Evolutionary conservation across 2,329 filamentous ascomycete species (phyloP).

Genomic region (Epichloe gansuensis): DNA sequence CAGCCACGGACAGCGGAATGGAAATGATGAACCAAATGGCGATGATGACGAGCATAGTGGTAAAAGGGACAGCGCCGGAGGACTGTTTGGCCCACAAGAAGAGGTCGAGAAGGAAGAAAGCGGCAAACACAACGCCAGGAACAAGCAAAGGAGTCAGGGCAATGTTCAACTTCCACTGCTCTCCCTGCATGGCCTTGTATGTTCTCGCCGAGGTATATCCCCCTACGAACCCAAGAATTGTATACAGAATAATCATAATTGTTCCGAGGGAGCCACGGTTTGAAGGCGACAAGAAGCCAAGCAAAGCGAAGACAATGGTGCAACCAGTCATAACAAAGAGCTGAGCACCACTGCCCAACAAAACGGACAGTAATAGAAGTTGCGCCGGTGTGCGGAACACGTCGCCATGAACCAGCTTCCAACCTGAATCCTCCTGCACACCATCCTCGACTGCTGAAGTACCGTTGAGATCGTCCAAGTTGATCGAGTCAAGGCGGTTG

Average conservation of each 20-base stretch:
- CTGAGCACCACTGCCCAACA: slow-evolving; percentile 88
- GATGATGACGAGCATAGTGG: slow-evolving; percentile 89
- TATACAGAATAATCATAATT: slow-evolving; percentile 87
- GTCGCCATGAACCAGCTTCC: slow-evolving; percentile 96
- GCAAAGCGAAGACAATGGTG: slow-evolving; percentile 83
- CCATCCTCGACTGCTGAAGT: slow-evolving; percentile 74
- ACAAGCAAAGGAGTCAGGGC: slow-evolving; percentile 74
- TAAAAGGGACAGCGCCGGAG: slow-evolving; percentile 88
- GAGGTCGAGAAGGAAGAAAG: slow-evolving; percentile 88
- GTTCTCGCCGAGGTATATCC: slow-evolving; percentile 78
- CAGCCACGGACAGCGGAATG: slow-evolving; percentile 76
- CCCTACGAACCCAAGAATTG: slow-evolving; percentile 80
- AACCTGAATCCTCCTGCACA: slow-evolving; percentile 93
- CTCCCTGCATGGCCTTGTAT: slow-evolving; percentile 92
- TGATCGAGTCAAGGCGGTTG: slow-evolving; percentile 85
- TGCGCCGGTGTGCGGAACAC: slow-evolving; percentile 83
- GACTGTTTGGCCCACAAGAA: slow-evolving; percentile 92
- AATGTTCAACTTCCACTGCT: slow-evolving; percentile 92
- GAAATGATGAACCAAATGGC: slow-evolving; percentile 96
- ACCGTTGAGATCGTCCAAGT: slow-evolving; percentile 75
- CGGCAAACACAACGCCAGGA: slow-evolving; percentile 71
- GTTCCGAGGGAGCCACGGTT: slow-evolving; percentile 91
- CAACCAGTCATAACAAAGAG: slow-evolving; percentile 95
- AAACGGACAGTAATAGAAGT: slow-evolving; percentile 70
- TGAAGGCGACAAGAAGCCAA: slow-evolving; percentile 90